Percentiles rank a stretch among this genome's conserved stretches.
phyloP scores from a whole-genome alignment of 1,284 basidiomycete genomes.

The Trichosporon sp. region DNA sequence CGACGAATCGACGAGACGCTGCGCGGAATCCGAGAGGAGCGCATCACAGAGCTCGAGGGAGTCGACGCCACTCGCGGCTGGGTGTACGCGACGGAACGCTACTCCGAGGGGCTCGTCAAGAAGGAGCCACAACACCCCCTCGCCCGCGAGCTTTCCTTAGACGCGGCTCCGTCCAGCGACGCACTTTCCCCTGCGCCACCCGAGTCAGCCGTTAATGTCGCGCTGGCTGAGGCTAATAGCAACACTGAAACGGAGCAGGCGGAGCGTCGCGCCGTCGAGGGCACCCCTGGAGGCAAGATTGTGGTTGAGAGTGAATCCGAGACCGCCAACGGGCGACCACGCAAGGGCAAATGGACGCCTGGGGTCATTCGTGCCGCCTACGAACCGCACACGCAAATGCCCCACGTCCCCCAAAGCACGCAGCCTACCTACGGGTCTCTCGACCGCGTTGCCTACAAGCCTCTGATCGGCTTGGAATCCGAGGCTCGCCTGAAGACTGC shows the following conservation, averaged over 20 bases:
- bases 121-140: conserved; percentile 26
- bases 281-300: conserved; percentile 35
- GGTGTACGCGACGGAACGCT: conserved; percentile 41
- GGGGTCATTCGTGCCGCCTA: conserved; percentile 47
- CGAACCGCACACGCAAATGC: conserved; percentile 55
- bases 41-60: conserved; percentile 59
- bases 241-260: conserved; percentile 15
- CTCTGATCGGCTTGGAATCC: conserved; percentile 36
- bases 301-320: conserved; percentile 35
- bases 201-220: conserved; percentile 21
- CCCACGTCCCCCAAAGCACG: conserved; percentile 50
- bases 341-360: conserved; percentile 36
- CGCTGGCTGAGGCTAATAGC: conserved; percentile 23
- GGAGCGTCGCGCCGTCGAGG: neutral
- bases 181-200: conserved; percentile 30
- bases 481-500: conserved; percentile 19
- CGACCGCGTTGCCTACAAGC: conserved; percentile 40
- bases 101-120: conserved; percentile 25
- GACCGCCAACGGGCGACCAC: conserved; percentile 28
- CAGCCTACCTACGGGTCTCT: conserved; percentile 43
- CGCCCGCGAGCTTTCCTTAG: conserved; percentile 31
- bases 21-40: conserved; percentile 65
- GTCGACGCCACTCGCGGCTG: conserved; percentile 42
- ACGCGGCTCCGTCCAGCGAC: conserved; percentile 25
- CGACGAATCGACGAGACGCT: conserved; percentile 68